Evolutionary conservation across 192 early-diverging fungal genomes (phyloP).

Genomic region (Mortierella hygrophila): DNA sequence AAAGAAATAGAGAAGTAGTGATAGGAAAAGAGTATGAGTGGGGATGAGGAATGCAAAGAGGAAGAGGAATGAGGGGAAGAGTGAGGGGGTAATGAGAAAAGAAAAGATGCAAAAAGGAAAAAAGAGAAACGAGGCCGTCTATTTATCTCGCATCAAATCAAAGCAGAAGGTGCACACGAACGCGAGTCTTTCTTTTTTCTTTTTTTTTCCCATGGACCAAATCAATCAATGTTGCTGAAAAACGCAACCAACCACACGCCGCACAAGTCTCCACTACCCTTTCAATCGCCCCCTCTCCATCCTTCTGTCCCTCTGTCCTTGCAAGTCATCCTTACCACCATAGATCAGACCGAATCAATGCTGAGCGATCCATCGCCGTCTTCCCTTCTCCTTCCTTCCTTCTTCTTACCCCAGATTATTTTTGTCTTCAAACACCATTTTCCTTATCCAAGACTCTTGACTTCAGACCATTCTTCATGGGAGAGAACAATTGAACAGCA

Average conservation of each 20-base stretch:
- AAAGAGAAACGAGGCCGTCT: neutral
- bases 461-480: neutral
- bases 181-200: too few relatives aligned
- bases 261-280: neutral
- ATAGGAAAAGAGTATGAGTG: neutral
- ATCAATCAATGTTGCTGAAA: too few relatives aligned
- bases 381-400: neutral
- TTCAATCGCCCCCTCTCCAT: neutral
- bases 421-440: neutral
- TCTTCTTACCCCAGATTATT: neutral
- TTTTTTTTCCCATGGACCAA: too few relatives aligned
- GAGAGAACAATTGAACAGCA: constrained; percentile 8
- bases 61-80: neutral
- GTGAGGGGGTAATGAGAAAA: constrained; percentile 15
- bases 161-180: neutral
- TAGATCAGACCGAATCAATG: neutral
- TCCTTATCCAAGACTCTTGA: neutral
- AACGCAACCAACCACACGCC: too few relatives aligned
- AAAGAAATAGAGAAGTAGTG: neutral
- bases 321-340: neutral
- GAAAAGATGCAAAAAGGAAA: constrained; percentile 11
- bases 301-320: neutral
- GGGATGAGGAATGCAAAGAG: neutral
- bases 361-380: neutral
- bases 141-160: constrained; percentile 11